Percentiles rank a stretch among this genome's conserved stretches.
These are phyloP conservation scores for Candida takata DNA, from an alignment of 805 yeast genomes.

Conservation along the genomic window DNA sequence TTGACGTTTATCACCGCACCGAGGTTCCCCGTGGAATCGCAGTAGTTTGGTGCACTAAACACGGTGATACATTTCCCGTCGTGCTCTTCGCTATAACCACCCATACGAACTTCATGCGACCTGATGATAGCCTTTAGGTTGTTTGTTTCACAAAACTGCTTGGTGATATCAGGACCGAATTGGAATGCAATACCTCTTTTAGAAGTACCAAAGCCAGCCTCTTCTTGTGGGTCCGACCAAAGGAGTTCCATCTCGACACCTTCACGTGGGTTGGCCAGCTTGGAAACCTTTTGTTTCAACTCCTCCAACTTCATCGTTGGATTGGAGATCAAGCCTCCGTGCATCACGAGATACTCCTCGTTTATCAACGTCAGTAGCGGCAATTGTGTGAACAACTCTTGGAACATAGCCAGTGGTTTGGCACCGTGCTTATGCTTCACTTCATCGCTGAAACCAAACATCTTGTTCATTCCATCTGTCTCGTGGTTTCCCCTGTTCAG, in stretches of 20 bases:
- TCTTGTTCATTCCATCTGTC: slow-evolving; percentile 92
- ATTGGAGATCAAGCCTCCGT: slow-evolving; percentile 88
- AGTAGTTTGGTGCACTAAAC: slow-evolving; percentile 97
- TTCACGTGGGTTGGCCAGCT: slow-evolving; percentile 81
- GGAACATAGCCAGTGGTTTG: slow-evolving; percentile 71
- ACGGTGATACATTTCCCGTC: slow-evolving; percentile 82
- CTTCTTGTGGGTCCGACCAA: slow-evolving; percentile 94
- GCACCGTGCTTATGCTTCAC: slow-evolving; percentile 85
- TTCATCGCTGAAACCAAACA: slow-evolving; percentile 95
- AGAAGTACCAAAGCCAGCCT: slow-evolving; percentile 74
- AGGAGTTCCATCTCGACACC: slow-evolving; percentile 94
- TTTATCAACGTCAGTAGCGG: slow-evolving; percentile 85
- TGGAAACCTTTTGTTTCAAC: slow-evolving; percentile 63
- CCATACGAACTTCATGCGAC: slow-evolving; percentile 93
- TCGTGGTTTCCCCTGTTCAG: slow-evolving; percentile 96
- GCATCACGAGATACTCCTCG: slow-evolving; percentile 77
- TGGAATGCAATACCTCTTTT: slow-evolving; percentile 95
- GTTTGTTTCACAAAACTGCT: slow-evolving; percentile 64
- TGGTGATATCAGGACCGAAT: slow-evolving; percentile 94
- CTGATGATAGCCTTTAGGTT: slow-evolving; percentile 74
- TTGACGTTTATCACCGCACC: slow-evolving; percentile 74
- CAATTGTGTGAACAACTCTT: slow-evolving; percentile 77
- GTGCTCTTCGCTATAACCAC: slow-evolving; percentile 85
- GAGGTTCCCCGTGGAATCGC: slow-evolving; percentile 84
- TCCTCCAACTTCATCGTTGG: slow-evolving; percentile 68